These are phyloP conservation scores for Flaveria ramosissima DNA, from an alignment of 129 eudicot species.

Conservation along the genomic window DNA sequence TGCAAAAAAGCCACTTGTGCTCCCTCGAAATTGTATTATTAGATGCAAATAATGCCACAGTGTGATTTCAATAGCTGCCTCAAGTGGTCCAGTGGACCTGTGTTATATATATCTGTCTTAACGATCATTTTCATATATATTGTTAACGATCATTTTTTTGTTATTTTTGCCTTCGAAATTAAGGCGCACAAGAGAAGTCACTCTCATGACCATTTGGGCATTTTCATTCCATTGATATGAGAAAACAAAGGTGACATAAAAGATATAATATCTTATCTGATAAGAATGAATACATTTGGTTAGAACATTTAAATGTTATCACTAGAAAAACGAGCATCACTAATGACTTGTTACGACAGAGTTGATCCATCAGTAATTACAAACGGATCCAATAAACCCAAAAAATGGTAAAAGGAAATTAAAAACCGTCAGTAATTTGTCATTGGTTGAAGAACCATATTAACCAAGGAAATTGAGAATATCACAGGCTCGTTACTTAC, in stretches of 20 bases:
- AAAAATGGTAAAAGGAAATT: too few species aligned
- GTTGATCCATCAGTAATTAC: too few species aligned
- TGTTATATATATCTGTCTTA: not conserved
- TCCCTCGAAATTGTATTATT: not conserved
- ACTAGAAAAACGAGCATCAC: too few species aligned
- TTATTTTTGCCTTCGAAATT: not conserved
- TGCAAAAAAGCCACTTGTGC: not conserved
- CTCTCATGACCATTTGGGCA: not conserved
- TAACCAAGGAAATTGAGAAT: too few species aligned
- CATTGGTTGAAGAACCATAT: too few species aligned
- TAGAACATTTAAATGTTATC: too few species aligned
- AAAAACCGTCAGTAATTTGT: too few species aligned
- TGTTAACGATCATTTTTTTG: not conserved
- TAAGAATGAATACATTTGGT: not conserved
- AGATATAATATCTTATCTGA: not conserved
- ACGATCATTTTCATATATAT: not conserved
- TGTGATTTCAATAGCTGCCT: conserved; percentile 7
- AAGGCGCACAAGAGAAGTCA: too few species aligned
- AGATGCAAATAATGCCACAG: not conserved
- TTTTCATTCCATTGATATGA: not conserved
- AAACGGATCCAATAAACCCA: too few species aligned
- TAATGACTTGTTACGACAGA: too few species aligned
- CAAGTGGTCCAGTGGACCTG: conserved; percentile 5
- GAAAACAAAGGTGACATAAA: not conserved
- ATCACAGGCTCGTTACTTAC: too few species aligned